phyloP scores from a whole-genome alignment of 83 land plant species.

The Picea abies region DNA sequence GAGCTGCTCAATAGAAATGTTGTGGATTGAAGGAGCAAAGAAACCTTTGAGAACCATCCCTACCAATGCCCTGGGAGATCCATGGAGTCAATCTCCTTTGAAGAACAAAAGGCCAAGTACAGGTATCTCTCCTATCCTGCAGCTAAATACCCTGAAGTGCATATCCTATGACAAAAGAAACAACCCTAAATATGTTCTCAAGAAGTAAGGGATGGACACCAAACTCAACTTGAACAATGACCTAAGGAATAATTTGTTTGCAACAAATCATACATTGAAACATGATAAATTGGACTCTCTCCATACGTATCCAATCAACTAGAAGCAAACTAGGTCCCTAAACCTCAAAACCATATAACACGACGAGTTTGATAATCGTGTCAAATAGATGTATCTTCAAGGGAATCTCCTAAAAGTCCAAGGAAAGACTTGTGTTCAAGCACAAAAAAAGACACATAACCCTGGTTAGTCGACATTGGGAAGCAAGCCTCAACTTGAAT shows the following conservation, averaged over 20 bases:
- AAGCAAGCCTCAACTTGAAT: too few species aligned
- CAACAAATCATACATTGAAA: not conserved
- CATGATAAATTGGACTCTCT: not conserved
- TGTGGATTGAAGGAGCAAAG: not conserved
- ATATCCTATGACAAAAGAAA: not conserved
- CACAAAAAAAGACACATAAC: too few species aligned
- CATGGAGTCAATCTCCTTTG: not conserved
- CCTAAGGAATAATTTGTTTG: not conserved
- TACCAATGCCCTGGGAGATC: not conserved
- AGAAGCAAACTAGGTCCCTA: not conserved
- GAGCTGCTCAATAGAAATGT: not conserved
- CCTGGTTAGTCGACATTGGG: too few species aligned
- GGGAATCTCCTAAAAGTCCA: too few species aligned
- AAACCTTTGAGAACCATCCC: not conserved
- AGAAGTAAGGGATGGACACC: not conserved
- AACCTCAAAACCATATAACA: too few species aligned
- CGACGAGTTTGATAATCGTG: too few species aligned
- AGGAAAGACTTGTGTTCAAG: too few species aligned
- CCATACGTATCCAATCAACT: not conserved
- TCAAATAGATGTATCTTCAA: too few species aligned
- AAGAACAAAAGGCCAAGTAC: not conserved
- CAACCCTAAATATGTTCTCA: not conserved
- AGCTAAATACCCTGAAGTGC: not conserved
- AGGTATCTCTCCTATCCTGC: not conserved
- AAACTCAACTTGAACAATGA: not conserved